Base-by-base conservation (phyloP, 768 basidiomycete species). In the Leucocoprinus birnbaumii region DNA sequence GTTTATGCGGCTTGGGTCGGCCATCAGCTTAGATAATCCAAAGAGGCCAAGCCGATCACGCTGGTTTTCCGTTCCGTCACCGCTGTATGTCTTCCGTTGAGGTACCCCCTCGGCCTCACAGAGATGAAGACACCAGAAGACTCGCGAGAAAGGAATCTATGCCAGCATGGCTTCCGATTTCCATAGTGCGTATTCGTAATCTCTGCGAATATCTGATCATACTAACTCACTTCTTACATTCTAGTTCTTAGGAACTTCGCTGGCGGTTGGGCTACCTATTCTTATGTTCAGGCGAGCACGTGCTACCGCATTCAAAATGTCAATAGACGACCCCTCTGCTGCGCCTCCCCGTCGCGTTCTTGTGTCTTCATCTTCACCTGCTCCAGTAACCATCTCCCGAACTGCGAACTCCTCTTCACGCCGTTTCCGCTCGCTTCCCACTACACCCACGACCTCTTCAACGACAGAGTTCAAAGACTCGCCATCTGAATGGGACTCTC, bases 211-310 rank as follows among this genome's bases (percentile, higher is more conserved):
- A 5, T 24, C 19, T 24, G 11, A 27, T 24, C 13, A 40, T 11
- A 46, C 13, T 38, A 19, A 31, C 13, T 45, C 22, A 1, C 24
- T 18, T 22, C 19, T 19, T 13, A n/a, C n/a, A n/a, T 11, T 5
- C 11, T 31, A 71, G 68, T 66, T 69, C 54, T 45, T 70, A 37
- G 68, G 70, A 21, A 71, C 70, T 2, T 65, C 61, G 41, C 48
- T 70, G 11, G 67, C 66, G 19, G 58, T 76, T 9, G 71, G 68
- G 18, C 64, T 75, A 37, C 73, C 73, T 3, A 59, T 74, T 0
- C 55, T 73, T 26, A 63, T 72, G 62, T 59, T 76, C 9, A 71
- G 70, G 66, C 68, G 51, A 65, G 72, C 18, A 26, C 48, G 37
- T 22, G 62, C 55, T 18, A 47, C 52, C 2, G 59, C 61, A 7